Conservation (phyloP, 352 stramenopile genomes). For the Stephanocyclus meneghinianus region DNA sequence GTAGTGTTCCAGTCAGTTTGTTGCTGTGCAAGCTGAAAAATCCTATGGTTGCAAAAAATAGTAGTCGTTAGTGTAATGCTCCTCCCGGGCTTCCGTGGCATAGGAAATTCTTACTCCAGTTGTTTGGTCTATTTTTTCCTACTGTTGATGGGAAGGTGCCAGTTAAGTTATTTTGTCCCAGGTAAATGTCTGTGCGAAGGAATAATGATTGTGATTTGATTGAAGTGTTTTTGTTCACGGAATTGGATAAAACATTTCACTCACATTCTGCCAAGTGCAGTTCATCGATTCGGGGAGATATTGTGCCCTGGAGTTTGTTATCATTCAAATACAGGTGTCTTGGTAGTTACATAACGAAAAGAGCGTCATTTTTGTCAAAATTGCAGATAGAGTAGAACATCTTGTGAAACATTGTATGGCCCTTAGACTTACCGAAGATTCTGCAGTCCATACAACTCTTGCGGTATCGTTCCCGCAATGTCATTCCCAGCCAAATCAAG, state of each 20-base stretch:
- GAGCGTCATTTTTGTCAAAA: not conserved
- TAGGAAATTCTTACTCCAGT: constrained; percentile 40
- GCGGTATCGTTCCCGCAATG: constrained; percentile 47
- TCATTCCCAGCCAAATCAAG: constrained; percentile 63
- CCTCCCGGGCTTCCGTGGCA: not conserved
- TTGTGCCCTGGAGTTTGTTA: constrained; percentile 71
- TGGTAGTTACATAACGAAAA: constrained; percentile 2
- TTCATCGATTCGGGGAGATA: constrained; percentile 55
- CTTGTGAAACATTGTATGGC: not conserved
- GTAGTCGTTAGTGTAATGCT: not conserved
- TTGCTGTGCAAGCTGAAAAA: constrained; percentile 40
- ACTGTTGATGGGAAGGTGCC: constrained; percentile 65
- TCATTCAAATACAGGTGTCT: constrained; percentile 73
- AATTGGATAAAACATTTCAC: constrained; percentile 25
- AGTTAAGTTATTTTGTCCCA: constrained; percentile 67
- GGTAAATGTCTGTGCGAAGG: constrained; percentile 53
- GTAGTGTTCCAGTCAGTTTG: constrained; percentile 39
- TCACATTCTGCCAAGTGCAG: constrained; percentile 50
- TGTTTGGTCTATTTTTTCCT: constrained; percentile 46
- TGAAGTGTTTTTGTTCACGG: not conserved
- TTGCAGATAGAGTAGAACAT: not conserved
- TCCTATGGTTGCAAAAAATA: not conserved
- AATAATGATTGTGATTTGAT: not conserved
- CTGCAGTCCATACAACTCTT: constrained; percentile 43
- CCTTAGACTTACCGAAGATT: constrained; percentile 36